A percentile compares a stretch with the other conserved stretches of the same genome.
Evolutionary conservation across 1,139 yeast species (phyloP).

Genomic region (Hyphopichia buzzinii): DNA sequence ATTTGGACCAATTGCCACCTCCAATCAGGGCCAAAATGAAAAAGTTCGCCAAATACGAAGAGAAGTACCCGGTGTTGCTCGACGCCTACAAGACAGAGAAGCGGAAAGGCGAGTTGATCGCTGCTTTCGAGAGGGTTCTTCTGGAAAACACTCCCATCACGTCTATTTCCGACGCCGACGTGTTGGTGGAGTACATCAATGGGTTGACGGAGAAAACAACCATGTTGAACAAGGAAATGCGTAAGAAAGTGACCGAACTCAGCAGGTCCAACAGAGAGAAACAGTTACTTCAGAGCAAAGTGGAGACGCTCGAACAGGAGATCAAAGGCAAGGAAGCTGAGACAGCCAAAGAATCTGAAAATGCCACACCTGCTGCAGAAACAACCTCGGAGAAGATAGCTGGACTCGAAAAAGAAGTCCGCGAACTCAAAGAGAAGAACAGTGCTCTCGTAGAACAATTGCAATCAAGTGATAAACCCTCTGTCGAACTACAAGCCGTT

Average conservation of each 20-base stretch:
- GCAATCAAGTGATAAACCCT: neutral
- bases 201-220: conserved; percentile 62
- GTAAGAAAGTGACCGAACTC: conserved; percentile 19
- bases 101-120: conserved; percentile 61
- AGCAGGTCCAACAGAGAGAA: conserved; percentile 33
- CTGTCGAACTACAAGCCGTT: too few relatives aligned
- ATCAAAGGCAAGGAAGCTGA: conserved; percentile 2
- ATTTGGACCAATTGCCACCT: conserved; percentile 47
- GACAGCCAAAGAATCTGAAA: conserved; percentile 1
- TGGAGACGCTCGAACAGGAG: conserved; percentile 3
- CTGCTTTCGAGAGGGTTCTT: conserved; percentile 65
- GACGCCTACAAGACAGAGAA: conserved; percentile 86
- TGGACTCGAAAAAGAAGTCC: neutral
- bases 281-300: conserved; percentile 3
- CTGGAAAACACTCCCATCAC: conserved; percentile 81
- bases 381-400: neutral
- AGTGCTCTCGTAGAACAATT: neutral
- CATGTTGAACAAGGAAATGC: conserved; percentile 54
- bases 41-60: conserved; percentile 84
- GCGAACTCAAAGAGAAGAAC: neutral
- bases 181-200: conserved; percentile 66
- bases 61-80: conserved; percentile 76
- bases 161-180: conserved; percentile 67
- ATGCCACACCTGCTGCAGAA: too few relatives aligned
- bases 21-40: conserved; percentile 60